Base-by-base conservation (phyloP, 352 stramenopile species). In the Globisporangium acanthophoron region DNA sequence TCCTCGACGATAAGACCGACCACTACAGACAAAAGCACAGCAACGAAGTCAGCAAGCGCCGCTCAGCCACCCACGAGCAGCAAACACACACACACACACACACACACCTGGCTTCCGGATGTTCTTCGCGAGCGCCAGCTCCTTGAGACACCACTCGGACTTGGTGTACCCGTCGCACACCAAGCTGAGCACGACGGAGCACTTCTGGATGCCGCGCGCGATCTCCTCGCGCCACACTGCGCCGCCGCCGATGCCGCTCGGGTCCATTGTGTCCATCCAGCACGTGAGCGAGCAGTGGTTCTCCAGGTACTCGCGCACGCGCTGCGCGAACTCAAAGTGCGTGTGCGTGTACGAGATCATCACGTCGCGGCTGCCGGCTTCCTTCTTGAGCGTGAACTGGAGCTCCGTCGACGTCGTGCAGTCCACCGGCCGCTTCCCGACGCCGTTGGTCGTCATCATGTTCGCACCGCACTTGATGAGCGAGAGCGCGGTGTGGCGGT, bases 191-290 rank as follows among this genome's bases (percentile, higher is more conserved):
- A 92, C 78, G 1, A 92, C 65, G 15, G 77, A 84, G 61, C 76
- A 87, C 47, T 90, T 87, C 41, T 76, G 70, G 56, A 92, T 90
- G 37, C 78, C 84, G 41, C 81, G 79, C 3, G 81, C 84, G 27
- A 93, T 90, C 53, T 91, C 80, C 61, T 93, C 76, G 50, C 84
- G 79, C 84, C 84, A 93, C 6, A 92, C 79, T 0, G 79, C 78
- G 40, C 81, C 82, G 13, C 82, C 84, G 18, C 80, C 80, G 27
- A 93, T 91, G 21, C 78, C 82, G 40, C 73, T 87, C 6, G 80
- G 81, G 52, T 93, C 81, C 81, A 91, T 92, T 20, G 76, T 86
- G 62, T 93, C 84, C 78, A 94, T 87, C 81, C 80, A 91, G 52
- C 78, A 90, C 20, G 84, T 92, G 4, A 90, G 56, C 37, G 74